These are phyloP conservation scores for Alternaria sp. DNA, from an alignment of 2,329 filamentous ascomycete genomes.

Conservation along the genomic window DNA sequence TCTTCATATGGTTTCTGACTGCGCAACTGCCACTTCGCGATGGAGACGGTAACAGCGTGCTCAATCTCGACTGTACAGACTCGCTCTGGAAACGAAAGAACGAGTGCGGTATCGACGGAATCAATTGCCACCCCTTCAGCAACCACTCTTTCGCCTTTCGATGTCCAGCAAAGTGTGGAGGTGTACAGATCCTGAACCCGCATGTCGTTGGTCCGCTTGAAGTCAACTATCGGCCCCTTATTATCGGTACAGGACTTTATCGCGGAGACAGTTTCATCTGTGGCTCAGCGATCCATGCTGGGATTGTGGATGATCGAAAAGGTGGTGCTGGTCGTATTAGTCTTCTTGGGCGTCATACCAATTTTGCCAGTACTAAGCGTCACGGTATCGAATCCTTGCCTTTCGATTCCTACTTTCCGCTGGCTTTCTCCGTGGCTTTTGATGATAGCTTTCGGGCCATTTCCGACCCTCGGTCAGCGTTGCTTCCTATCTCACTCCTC, in stretches of 20 bases:
- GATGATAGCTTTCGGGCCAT: slow-evolving; percentile 70
- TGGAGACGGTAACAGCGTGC: slow-evolving; percentile 71
- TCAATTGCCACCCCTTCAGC: slow-evolving; percentile 76
- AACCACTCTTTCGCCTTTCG: slow-evolving; percentile 74
- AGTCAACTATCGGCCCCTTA: slow-evolving; percentile 63
- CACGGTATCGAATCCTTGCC: slow-evolving; percentile 78
- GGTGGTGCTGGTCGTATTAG: slow-evolving; percentile 85
- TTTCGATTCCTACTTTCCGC: slow-evolving; percentile 89
- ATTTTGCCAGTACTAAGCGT: slow-evolving; percentile 68
- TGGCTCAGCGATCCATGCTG: slow-evolving; percentile 83
- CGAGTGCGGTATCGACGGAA: slow-evolving; percentile 75
- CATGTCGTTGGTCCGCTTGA: slow-evolving; percentile 75
- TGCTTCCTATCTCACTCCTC: slow-evolving; percentile 78
- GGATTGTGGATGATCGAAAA: slow-evolving; percentile 70
- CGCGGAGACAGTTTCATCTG: slow-evolving; percentile 93
- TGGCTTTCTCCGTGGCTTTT: slow-evolving; percentile 78
- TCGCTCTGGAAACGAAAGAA: slow-evolving; percentile 76
- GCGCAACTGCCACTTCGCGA: slow-evolving; percentile 65
- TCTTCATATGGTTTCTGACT: slow-evolving; percentile 72
- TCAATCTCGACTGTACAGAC: slow-evolving; percentile 71
- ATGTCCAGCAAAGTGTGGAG: slow-evolving; percentile 75
- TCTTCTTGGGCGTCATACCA: slow-evolving; percentile 71
- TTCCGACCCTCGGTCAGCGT: slow-evolving; percentile 76
- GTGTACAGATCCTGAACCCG: slow-evolving; percentile 71
- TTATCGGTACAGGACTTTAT: slow-evolving; percentile 72